Conservation (phyloP, 331 rosid genomes). For the Pyrus hybrid region DNA sequence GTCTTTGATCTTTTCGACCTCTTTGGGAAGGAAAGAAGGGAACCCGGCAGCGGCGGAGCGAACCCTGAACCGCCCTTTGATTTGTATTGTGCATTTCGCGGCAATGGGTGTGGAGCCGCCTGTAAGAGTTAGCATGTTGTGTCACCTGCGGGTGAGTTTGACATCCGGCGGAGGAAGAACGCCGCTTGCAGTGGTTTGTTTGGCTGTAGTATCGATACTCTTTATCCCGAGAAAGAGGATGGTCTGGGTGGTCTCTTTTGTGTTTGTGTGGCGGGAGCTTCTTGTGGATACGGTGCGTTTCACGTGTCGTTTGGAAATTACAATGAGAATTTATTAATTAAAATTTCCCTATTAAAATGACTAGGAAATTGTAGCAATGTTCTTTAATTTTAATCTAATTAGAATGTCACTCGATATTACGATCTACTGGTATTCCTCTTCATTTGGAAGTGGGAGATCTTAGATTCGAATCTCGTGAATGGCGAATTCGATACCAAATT, state of each 20-base stretch:
- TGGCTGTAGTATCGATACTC: background rate
- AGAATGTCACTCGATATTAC: no score
- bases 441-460: no score
- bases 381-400: no score
- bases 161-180: background rate
- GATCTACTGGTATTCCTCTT: no score
- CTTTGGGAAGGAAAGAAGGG: slow-evolving; percentile 75
- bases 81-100: background rate
- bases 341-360: no score
- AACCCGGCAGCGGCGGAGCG: slow-evolving; percentile 24
- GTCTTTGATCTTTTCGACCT: slow-evolving; percentile 52
- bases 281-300: background rate
- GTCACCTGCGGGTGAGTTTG: slow-evolving; percentile 2
- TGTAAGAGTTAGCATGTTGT: slow-evolving; percentile 28
- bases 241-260: background rate
- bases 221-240: background rate
- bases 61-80: slow-evolving; percentile 11
- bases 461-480: no score
- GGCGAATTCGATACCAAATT: no score
- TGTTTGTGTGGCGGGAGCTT: background rate
- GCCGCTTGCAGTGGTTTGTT: background rate
- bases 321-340: no score
- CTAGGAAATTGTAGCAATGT: no score
- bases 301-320: background rate
- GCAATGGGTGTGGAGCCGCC: slow-evolving; percentile 10